Conservation (phyloP, 768 basidiomycete genomes). For the Tulasnella sp. region DNA sequence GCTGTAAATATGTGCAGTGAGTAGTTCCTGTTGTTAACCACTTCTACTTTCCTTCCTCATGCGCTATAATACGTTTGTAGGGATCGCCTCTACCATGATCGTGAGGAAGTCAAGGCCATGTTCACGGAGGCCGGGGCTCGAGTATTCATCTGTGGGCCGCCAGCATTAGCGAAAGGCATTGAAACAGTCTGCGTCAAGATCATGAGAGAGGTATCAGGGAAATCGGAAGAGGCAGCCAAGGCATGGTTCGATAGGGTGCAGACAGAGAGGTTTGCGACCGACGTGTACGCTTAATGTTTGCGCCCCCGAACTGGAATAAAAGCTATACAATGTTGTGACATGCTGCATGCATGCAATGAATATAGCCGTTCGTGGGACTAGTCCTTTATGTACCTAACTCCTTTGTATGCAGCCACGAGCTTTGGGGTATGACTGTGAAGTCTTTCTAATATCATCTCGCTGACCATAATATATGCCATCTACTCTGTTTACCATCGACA, state of each 20-base stretch:
- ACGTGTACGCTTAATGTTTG: conserved; percentile 31
- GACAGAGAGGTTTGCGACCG: conserved; percentile 36
- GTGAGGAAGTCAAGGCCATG: conserved; percentile 28
- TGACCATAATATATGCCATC: no score
- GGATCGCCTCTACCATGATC: conserved; percentile 34
- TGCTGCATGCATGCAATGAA: no score
- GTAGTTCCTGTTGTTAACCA: conserved; percentile 25
- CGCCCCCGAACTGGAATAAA: no score
- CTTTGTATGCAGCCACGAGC: no score
- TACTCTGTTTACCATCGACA: no score
- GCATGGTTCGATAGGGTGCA: conserved; percentile 29
- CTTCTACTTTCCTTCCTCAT: background rate
- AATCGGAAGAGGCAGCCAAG: conserved; percentile 26
- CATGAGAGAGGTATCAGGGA: conserved; percentile 23
- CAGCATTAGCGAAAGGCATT: conserved; percentile 33
- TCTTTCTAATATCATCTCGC: no score
- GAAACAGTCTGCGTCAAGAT: conserved; percentile 32
- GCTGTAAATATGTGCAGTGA: conserved; percentile 32
- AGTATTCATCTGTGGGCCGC: conserved; percentile 39
- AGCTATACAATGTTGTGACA: no score
- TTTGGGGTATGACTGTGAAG: no score
- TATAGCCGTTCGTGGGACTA: no score
- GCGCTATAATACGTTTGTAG: conserved; percentile 21
- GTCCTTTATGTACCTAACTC: no score
- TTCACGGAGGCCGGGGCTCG: conserved; percentile 30